Percentiles rank a stretch among this genome's conserved stretches.
Conservation (phyloP, 441 rosid genomes). For the Erodium texanum region DNA sequence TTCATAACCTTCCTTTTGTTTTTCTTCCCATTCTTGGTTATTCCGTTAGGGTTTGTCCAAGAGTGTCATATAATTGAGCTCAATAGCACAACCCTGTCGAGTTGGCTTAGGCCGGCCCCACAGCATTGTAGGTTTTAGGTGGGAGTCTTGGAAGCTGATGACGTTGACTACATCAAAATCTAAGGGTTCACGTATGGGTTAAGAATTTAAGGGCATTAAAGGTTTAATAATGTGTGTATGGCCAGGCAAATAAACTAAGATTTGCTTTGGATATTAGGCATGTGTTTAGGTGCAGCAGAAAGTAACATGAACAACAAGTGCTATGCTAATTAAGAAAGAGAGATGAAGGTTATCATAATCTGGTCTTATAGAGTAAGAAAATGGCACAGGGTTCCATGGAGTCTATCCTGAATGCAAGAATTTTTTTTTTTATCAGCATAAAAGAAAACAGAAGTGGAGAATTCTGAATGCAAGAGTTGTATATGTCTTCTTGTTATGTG, state of each 20-base stretch:
- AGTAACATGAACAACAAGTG: not conserved
- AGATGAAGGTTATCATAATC: too few relatives aligned
- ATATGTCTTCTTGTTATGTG: not conserved
- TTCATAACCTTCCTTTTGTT: too few relatives aligned
- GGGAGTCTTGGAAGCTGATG: not conserved
- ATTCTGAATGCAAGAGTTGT: not conserved
- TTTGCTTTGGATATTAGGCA: not conserved
- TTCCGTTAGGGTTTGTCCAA: too few relatives aligned
- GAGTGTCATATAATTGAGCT: too few relatives aligned
- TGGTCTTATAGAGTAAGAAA: too few relatives aligned
- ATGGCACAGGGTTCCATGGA: too few relatives aligned
- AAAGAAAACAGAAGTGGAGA: too few relatives aligned
- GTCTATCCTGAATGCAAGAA: too few relatives aligned
- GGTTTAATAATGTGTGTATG: not conserved
- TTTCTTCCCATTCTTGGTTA: too few relatives aligned
- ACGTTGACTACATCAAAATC: not conserved
- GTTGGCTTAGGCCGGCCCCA: too few relatives aligned
- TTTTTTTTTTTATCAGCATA: too few relatives aligned
- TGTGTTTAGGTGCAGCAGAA: not conserved
- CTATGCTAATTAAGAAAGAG: not conserved
- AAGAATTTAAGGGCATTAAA: not conserved
- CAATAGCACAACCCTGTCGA: too few relatives aligned
- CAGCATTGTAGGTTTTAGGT: not conserved
- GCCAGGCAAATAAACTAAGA: not conserved
- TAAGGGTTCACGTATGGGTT: not conserved